Conservation (phyloP, 768 basidiomycete genomes). For the Naganishia antarctica region DNA sequence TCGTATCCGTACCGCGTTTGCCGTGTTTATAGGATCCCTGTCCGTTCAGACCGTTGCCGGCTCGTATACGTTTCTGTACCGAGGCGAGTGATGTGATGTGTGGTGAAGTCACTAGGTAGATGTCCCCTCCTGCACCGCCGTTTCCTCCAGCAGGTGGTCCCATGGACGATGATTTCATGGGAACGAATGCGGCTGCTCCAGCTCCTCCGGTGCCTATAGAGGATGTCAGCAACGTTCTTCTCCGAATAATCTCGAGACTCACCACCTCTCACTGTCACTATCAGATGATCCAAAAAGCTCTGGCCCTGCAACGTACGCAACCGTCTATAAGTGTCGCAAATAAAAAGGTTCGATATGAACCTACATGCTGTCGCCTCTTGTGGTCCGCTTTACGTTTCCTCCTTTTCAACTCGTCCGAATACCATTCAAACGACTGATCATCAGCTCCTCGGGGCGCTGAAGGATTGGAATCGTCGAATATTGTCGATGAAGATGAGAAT, state of each 20-base stretch:
- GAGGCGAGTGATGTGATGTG: slow-evolving; percentile 71
- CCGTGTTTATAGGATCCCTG: slow-evolving; percentile 86
- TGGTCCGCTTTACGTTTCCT: slow-evolving; percentile 23
- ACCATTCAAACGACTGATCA: background rate
- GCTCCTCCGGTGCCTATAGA: slow-evolving; percentile 75
- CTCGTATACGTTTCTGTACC: slow-evolving; percentile 65
- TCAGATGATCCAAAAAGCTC: slow-evolving; percentile 72
- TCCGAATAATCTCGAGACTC: slow-evolving; percentile 28
- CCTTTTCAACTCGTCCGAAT: slow-evolving; percentile 17
- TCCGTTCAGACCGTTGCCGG: slow-evolving; percentile 64
- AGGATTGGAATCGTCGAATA: too few species aligned
- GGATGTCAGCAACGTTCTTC: background rate
- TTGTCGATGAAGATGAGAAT: too few species aligned
- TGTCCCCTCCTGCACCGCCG: slow-evolving; percentile 80
- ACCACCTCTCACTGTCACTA: slow-evolving; percentile 76
- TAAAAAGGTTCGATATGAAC: background rate
- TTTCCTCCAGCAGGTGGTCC: slow-evolving; percentile 92
- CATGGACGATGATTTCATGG: slow-evolving; percentile 74
- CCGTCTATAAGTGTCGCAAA: too few species aligned
- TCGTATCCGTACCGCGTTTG: slow-evolving; percentile 62
- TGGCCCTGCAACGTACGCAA: slow-evolving; percentile 67
- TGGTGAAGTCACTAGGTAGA: slow-evolving; percentile 75
- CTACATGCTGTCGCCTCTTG: slow-evolving; percentile 25
- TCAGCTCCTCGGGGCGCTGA: too few species aligned
- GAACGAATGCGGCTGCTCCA: slow-evolving; percentile 87